Evolutionary conservation across 768 basidiomycete genomes (phyloP).

Genomic region (Amanita muscaria): DNA sequence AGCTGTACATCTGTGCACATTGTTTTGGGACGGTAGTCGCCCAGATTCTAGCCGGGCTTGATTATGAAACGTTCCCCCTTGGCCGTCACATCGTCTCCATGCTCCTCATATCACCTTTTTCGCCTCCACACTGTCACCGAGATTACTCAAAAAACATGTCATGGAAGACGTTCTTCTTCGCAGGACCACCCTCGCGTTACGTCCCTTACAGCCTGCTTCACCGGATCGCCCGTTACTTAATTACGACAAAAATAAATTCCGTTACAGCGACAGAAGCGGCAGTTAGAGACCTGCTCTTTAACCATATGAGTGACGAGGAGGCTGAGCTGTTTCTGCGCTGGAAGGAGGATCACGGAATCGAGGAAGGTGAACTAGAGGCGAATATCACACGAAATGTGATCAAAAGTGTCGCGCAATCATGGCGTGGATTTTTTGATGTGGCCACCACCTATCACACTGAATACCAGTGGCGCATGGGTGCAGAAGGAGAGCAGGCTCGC

Average conservation of each 20-base stretch:
- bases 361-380: constrained; percentile 35
- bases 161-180: constrained; percentile 36
- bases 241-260: constrained; percentile 29
- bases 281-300: constrained; percentile 28
- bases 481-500: constrained; percentile 34
- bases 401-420: constrained; percentile 39
- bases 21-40: constrained; percentile 47
- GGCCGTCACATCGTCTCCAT: constrained; percentile 38
- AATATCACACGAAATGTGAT: constrained; percentile 32
- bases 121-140: constrained; percentile 38
- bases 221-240: constrained; percentile 21
- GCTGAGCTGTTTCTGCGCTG: constrained; percentile 30
- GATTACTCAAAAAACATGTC: constrained; percentile 38
- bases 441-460: constrained; percentile 35
- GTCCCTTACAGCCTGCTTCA: constrained; percentile 32
- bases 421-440: constrained; percentile 43
- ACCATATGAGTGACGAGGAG: constrained; percentile 29
- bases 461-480: constrained; percentile 39
- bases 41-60: constrained; percentile 47
- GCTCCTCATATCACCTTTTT: constrained; percentile 36
- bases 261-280: constrained; percentile 33
- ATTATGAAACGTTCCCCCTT: constrained; percentile 42
- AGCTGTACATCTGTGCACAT: constrained; percentile 42
- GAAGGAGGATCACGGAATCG: constrained; percentile 29
- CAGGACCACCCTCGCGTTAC: constrained; percentile 35